These are phyloP conservation scores for Lepraria neglecta DNA, from an alignment of 495 filamentous ascomycete species.

Conservation along the genomic window DNA sequence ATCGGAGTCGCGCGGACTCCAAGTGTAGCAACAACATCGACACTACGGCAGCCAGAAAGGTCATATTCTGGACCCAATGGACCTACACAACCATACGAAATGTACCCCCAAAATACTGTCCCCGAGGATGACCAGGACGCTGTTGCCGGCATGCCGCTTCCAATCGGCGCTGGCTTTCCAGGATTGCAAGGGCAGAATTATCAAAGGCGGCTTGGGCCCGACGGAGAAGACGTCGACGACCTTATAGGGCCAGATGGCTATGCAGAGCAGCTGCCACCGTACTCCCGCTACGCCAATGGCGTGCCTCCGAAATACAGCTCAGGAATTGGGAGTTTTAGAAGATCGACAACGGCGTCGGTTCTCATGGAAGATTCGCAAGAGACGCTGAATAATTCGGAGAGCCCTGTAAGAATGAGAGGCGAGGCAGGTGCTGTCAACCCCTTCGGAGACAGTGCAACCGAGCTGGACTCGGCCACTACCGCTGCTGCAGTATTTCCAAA, in stretches of 20 bases:
- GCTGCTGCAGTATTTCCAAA: conserved; percentile 22
- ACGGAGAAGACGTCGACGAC: conserved; percentile 78
- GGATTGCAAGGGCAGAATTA: conserved; percentile 53
- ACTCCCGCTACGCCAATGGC: conserved; percentile 70
- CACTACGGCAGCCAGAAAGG: conserved; percentile 49
- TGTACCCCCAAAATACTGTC: conserved; percentile 74
- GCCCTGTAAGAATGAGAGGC: neutral
- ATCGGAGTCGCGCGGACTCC: conserved; percentile 52
- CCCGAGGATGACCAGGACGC: conserved; percentile 44
- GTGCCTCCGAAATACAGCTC: conserved; percentile 23
- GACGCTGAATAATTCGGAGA: conserved; percentile 10
- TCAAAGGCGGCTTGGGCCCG: conserved; percentile 64
- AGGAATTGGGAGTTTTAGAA: conserved; percentile 10
- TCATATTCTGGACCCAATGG: conserved; percentile 56
- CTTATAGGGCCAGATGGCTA: conserved; percentile 87
- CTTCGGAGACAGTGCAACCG: conserved; percentile 42
- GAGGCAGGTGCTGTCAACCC: conserved; percentile 21
- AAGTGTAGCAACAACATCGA: conserved; percentile 60
- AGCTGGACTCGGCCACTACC: conserved; percentile 25
- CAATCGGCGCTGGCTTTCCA: conserved; percentile 55
- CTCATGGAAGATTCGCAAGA: conserved; percentile 11
- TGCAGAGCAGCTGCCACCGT: conserved; percentile 83
- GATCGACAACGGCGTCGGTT: neutral
- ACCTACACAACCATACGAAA: conserved; percentile 82
- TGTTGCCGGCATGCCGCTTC: conserved; percentile 42